Base-by-base conservation (phyloP, 2,329 filamentous ascomycete species). In the Epicoccum nigrum region DNA sequence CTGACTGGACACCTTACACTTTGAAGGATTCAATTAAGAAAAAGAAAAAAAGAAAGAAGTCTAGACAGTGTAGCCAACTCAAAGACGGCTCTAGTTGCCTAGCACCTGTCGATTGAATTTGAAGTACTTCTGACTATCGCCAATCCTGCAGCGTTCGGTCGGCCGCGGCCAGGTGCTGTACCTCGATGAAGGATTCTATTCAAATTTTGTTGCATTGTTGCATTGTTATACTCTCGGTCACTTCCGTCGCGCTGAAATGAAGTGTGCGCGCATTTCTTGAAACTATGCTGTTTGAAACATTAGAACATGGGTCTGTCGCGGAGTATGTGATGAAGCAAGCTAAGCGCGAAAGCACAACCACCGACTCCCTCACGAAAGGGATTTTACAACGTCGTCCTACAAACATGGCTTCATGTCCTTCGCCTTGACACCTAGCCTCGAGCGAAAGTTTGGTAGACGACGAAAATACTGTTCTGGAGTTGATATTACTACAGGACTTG, bases 301-400 rank as follows among this genome's bases (percentile, higher is more conserved):
- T 19, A 4, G 11, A 51, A 41, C 37, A 35, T 45, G 37, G 42
- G 31, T 33, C 16, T 45, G 42, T 51, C 48, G 19, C 48, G 31
- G 32, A 35, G 32, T 25, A 40, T 25, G 27, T 28, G 42, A 46
- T 44, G 45, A 47, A 45, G 23, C 44, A 40, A 39, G 48, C 42
- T 45, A 45, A 52, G 49, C 49, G 49, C 49, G 43, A 52, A 52
- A 52, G n/a, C 49, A 43, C 34, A 21, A 42, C 38, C 31, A 42
- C 42, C 7, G 37, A n/a, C 20, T 35, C 37, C 23, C 21, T 37
- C 37, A 21, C 25, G 12, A 45, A 37, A 37, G 48, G 38, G 27
- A 39, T 16, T 30, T 16, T 52, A 42, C 42, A 46, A 52, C 49
- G 19, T 16, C 32, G 25, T 43, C 43, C 43, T 38, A 47, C 43